Evolutionary conservation across 2,329 filamentous ascomycete species (phyloP).

Genomic region (Aspergillus tubingensis): DNA sequence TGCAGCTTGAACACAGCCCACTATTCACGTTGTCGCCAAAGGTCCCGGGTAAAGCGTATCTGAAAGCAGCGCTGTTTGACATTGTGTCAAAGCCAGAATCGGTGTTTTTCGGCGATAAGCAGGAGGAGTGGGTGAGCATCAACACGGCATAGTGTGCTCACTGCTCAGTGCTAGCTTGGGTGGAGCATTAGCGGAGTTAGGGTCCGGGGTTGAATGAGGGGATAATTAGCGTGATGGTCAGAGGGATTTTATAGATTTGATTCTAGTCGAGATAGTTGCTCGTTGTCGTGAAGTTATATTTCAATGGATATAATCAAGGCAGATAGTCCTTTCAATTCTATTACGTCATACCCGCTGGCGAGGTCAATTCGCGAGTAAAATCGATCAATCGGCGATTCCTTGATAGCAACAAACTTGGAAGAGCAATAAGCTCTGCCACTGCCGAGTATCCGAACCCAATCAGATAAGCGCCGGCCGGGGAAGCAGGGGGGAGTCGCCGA

Average conservation of each 20-base stretch:
- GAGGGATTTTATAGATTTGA: too few species aligned
- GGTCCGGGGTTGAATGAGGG: not conserved
- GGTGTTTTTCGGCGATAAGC: conserved; percentile 18
- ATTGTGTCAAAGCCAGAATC: conserved; percentile 9
- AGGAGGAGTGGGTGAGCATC: conserved; percentile 12
- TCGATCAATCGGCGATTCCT: too few species aligned
- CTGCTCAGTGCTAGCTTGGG: not conserved
- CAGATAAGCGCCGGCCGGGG: conserved; percentile 1
- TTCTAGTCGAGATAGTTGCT: too few species aligned
- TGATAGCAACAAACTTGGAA: not conserved
- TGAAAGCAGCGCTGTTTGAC: conserved; percentile 26
- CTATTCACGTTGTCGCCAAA: not conserved
- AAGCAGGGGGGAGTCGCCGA: not conserved
- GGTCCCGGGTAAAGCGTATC: conserved; percentile 20
- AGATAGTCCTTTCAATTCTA: too few species aligned
- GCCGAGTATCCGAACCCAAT: not conserved
- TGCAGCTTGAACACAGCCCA: not conserved
- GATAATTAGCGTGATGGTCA: not conserved
- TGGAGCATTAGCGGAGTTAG: not conserved
- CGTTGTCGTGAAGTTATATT: too few species aligned
- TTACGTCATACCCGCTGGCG: too few species aligned
- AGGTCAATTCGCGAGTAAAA: too few species aligned
- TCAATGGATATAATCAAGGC: too few species aligned
- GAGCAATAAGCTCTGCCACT: not conserved
- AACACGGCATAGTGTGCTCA: not conserved